phyloP scores from a whole-genome alignment of 2,329 filamentous ascomycete species.

The Aspergillus costaricaensis region DNA sequence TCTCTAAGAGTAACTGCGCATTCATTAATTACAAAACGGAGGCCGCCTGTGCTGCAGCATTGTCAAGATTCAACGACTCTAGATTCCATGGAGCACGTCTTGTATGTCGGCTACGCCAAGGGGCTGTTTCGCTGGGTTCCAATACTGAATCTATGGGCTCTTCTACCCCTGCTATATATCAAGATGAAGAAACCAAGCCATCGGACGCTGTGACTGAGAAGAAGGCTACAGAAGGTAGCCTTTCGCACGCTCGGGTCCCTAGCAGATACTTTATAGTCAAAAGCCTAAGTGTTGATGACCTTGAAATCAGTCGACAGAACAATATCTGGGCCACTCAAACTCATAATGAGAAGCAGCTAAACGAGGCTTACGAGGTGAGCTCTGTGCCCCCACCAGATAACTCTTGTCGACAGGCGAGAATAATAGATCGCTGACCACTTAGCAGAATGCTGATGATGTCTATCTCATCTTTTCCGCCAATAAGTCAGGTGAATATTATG shows the following conservation, averaged over 20 bases:
- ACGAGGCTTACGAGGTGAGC: slow-evolving; percentile 76
- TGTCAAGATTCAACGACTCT: slow-evolving; percentile 85
- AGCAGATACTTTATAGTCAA: slow-evolving; percentile 92
- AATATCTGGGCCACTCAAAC: slow-evolving; percentile 92
- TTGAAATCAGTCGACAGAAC: slow-evolving; percentile 83
- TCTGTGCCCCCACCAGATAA: not conserved
- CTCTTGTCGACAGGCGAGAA: not conserved
- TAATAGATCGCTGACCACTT: not conserved
- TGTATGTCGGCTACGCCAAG: slow-evolving; percentile 76
- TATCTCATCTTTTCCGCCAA: slow-evolving; percentile 95
- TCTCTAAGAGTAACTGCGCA: slow-evolving; percentile 95
- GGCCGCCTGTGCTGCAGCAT: slow-evolving; percentile 70
- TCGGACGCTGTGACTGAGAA: slow-evolving; percentile 11
- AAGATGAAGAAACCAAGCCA: slow-evolving; percentile 26
- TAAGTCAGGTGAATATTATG: slow-evolving; percentile 96
- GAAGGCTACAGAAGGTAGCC: slow-evolving; percentile 2
- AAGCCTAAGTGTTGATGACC: slow-evolving; percentile 85
- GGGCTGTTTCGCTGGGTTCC: slow-evolving; percentile 45
- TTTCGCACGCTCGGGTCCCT: slow-evolving; percentile 45
- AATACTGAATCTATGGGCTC: slow-evolving; percentile 30
- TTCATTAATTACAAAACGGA: slow-evolving; percentile 95
- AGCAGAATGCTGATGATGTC: slow-evolving; percentile 74
- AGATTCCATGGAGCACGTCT: slow-evolving; percentile 82
- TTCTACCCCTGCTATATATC: slow-evolving; percentile 55
- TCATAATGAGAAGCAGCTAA: slow-evolving; percentile 84